A percentile compares a stretch with the other conserved stretches of the same genome.
These are phyloP conservation scores for Hyparrhenia diplandra DNA, from an alignment of 176 grass and related monocot species.

Conservation along the genomic window DNA sequence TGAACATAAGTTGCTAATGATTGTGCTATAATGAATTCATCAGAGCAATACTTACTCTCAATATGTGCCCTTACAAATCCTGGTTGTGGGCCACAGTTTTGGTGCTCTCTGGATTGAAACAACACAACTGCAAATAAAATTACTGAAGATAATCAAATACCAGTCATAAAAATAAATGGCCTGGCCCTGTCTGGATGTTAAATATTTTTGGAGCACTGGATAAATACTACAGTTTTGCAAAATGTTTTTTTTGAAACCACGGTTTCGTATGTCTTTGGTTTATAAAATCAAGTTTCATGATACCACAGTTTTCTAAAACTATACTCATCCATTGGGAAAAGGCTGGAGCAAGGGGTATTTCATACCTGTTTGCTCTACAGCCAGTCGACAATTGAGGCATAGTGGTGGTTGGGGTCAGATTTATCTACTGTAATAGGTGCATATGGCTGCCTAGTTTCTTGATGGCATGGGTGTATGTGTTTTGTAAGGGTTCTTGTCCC, in stretches of 20 bases:
- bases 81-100: slow-evolving; percentile 89
- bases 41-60: slow-evolving; percentile 57
- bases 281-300: background rate
- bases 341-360: too few relatives aligned
- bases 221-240: background rate
- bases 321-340: background rate
- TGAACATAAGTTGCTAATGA: slow-evolving; percentile 13
- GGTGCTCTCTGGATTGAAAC: slow-evolving; percentile 93
- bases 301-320: background rate
- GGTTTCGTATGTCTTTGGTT: background rate
- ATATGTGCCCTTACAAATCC: slow-evolving; percentile 98
- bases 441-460: too few relatives aligned
- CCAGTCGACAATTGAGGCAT: too few relatives aligned
- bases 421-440: too few relatives aligned
- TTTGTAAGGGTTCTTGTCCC: too few relatives aligned
- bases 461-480: too few relatives aligned
- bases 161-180: slow-evolving; percentile 3
- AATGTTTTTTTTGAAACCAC: background rate
- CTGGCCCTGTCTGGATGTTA: background rate
- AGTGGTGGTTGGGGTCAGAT: too few relatives aligned
- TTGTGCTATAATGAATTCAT: background rate
- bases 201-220: background rate
- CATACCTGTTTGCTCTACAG: too few relatives aligned
- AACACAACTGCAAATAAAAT: slow-evolving; percentile 74
- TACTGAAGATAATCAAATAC: slow-evolving; percentile 8